Evolutionary conservation across 352 stramenopile species (phyloP), one percentile per base, ranked within the genome.

Genomic region (Detonula confervacea): DNA sequence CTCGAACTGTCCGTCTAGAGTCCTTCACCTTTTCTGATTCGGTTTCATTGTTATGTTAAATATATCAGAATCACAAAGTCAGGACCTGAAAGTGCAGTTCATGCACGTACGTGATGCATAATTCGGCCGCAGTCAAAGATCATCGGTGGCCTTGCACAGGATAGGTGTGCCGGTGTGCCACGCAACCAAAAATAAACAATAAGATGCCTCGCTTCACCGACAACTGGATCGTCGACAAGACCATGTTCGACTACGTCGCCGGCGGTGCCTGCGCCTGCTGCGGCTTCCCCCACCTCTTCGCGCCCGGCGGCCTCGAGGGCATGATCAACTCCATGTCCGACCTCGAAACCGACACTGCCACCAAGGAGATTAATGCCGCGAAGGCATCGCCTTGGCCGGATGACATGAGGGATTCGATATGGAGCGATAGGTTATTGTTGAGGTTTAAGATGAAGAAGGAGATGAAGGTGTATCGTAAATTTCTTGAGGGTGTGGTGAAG

Each of bases 201-300:
- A 83, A 4, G 12, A 94, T 94, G 89, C 80, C 80, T 3, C 75
- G 84, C 54, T 94, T 90, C 68, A 81, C 62, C 49, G 87, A 94
- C 72, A 52, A 87, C 51, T 94, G 89, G 89, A 65, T 98, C 56
- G 92, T 98, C 39, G 95, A 98, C 84, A 92, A 94, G 47, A 96
- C 93, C 33, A 95, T 98, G 93, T 98, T 98, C 87, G 94, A 98
- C 73, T 97, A 97, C 80, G 90, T 98, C 42, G 95, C 95, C 75
- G 82, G 97, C 81, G 95, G 95, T 14, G 91, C 91, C 20, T 97
- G 95, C 62, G 96, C 92, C 25, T 98, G 96, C 83, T 98, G 95
- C 52, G 94, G 94, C 2, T 95, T 97, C 60, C 91, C 89, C 56
- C 92, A 97, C 57, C 84, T 92, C 61, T 80, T 92, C 24, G 57